A percentile compares a stretch with the other conserved stretches of the same genome.
Evolutionary conservation across 495 filamentous ascomycete genomes (phyloP).

Genomic region (Glarea lozoyensis): DNA sequence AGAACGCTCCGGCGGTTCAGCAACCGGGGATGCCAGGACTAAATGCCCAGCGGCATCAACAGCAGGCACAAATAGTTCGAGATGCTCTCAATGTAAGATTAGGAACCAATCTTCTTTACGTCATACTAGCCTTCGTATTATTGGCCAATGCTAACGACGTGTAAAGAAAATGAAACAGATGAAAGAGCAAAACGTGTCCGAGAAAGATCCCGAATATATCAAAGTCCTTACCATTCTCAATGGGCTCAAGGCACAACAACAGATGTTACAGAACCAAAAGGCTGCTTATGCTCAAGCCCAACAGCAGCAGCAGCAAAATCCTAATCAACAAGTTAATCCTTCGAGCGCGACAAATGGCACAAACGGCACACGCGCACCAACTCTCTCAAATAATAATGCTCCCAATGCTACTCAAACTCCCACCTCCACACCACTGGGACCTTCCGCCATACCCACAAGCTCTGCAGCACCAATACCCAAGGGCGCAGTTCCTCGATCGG

Average conservation of each 20-base stretch:
- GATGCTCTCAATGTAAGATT: constrained; percentile 50
- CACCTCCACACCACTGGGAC: constrained; percentile 25
- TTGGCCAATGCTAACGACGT: neutral
- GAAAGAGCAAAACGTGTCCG: constrained; percentile 63
- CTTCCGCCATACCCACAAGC: constrained; percentile 38
- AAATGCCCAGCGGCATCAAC: constrained; percentile 52
- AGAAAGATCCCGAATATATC: constrained; percentile 70
- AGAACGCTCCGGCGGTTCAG: constrained; percentile 57
- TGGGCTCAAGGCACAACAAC: constrained; percentile 56
- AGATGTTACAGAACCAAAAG: constrained; percentile 40
- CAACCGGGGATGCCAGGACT: constrained; percentile 42
- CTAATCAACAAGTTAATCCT: constrained; percentile 33
- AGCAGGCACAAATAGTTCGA: too few species aligned
- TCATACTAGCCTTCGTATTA: too few species aligned
- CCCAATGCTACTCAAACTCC: constrained; percentile 28
- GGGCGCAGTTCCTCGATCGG: constrained; percentile 24
- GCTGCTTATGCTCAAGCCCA: constrained; percentile 28
- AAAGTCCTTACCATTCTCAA: constrained; percentile 61
- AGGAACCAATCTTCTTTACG: too few species aligned
- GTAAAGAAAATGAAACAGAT: constrained; percentile 72
- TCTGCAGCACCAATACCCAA: constrained; percentile 26
- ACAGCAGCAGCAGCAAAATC: constrained; percentile 38
- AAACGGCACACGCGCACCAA: constrained; percentile 32
- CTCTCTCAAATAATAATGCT: constrained; percentile 17
- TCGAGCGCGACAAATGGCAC: constrained; percentile 32